These are phyloP conservation scores for Cornus florida DNA, from an alignment of 148 eudicot genomes.

Conservation along the genomic window DNA sequence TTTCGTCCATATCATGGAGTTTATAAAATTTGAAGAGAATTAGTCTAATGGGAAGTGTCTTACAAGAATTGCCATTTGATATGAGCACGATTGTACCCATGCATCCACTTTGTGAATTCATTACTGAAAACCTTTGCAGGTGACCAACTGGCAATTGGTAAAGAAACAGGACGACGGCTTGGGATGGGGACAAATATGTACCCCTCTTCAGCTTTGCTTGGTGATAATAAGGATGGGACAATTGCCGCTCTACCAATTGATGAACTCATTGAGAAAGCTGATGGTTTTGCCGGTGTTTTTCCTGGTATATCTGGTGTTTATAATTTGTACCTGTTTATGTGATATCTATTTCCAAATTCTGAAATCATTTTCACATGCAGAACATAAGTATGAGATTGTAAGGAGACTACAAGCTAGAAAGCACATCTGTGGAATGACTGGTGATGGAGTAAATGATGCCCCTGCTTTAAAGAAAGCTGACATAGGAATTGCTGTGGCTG, in stretches of 20 bases:
- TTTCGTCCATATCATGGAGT: not conserved
- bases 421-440: conserved; percentile 76
- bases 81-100: not conserved
- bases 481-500: conserved; percentile 74
- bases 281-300: conserved; percentile 79
- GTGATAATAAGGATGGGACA: conserved; percentile 25
- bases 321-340: not conserved
- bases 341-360: not conserved
- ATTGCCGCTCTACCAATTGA: conserved; percentile 43
- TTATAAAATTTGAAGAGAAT: not conserved
- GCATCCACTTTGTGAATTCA: not conserved
- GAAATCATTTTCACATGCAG: conserved; percentile 21
- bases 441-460: conserved; percentile 78
- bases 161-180: conserved; percentile 70
- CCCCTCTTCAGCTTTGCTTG: conserved; percentile 60
- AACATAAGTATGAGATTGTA: conserved; percentile 70
- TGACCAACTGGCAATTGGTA: conserved; percentile 70
- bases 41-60: not conserved
- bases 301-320: conserved; percentile 38
- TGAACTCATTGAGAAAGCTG: conserved; percentile 74
- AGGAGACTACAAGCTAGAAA: conserved; percentile 54
- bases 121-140: conserved; percentile 32
- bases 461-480: conserved; percentile 73
- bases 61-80: not conserved
- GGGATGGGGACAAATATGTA: conserved; percentile 87